phyloP scores from a whole-genome alignment of 202 grass and related monocot genomes.

The Elaeis oleifera region DNA sequence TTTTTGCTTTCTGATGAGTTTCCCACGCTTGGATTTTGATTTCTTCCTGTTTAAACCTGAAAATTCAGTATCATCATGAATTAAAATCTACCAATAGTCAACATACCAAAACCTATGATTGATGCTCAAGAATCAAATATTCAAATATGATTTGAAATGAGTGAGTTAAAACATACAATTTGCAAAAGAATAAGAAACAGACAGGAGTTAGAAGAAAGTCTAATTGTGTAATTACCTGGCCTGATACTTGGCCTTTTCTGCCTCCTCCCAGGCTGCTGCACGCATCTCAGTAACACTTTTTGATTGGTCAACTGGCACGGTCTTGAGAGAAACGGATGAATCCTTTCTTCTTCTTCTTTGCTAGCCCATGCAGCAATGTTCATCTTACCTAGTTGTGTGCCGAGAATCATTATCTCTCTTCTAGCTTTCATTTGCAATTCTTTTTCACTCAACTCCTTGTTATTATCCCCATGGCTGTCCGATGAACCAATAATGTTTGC shows the following conservation, averaged over 20 bases:
- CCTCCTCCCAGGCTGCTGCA: conserved; percentile 85
- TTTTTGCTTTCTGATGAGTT: conserved; percentile 95
- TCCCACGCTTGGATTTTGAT: conserved; percentile 98
- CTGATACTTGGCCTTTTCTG: conserved; percentile 81
- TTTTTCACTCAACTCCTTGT: conserved; percentile 48
- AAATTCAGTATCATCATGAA: not conserved
- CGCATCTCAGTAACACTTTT: conserved; percentile 46
- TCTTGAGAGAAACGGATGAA: conserved; percentile 42
- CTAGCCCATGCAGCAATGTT: conserved; percentile 94
- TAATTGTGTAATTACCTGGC: conserved; percentile 42
- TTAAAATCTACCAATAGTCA: too few relatives aligned
- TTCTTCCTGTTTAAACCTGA: conserved; percentile 94
- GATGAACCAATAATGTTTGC: conserved; percentile 18
- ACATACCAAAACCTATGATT: too few relatives aligned
- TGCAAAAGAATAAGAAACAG: not conserved
- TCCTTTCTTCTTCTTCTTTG: conserved; percentile 83
- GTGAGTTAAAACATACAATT: not conserved
- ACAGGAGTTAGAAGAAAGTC: too few relatives aligned
- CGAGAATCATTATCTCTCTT: conserved; percentile 89
- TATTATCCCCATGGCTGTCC: conserved; percentile 46
- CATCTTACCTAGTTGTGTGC: conserved; percentile 87
- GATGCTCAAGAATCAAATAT: too few relatives aligned
- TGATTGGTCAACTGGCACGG: conserved; percentile 34
- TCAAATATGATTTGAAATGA: too few relatives aligned
- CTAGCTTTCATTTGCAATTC: conserved; percentile 72